Base-by-base conservation (phyloP, 805 yeast species). In the Cyberlindnera euphorbiae region DNA sequence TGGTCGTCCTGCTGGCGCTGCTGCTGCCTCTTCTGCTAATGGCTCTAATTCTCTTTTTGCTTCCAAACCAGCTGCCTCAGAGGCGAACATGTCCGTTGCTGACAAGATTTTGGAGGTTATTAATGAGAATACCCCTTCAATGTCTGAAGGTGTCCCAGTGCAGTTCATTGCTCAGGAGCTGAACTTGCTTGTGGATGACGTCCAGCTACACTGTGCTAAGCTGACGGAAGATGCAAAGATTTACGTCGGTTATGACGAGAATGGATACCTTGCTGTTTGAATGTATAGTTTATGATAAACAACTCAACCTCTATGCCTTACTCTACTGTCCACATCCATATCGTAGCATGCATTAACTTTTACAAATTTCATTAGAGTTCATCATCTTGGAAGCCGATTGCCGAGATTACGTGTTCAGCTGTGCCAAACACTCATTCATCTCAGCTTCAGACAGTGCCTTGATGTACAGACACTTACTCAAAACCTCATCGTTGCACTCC, bases 401-500 rank as follows among this genome's bases (percentile, higher is more conserved):
- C n/a, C n/a, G n/a, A n/a, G n/a, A n/a, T n/a, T n/a, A n/a, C n/a
- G n/a, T n/a, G n/a, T 15, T 12, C 21, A 30, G 26, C 30, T 35
- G 32, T n/a, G 35, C 30, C 26, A 55, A 41, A 38, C 74, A 67
- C n/a, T 47, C 50, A 10, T 54, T 53, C 79, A 81, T 79, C 56
- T 86, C 95, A 17, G 77, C 82, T 46, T 79, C 86, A 26, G 80
- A 75, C 35, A 85, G 62, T 6, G 88, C 71, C 45, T 79, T 78
- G 45, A 88, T 75, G 60, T 88, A 88, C 24, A 88, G 71, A 59
- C 97, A 89, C 55, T 82, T 86, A 37, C 95, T 79, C 43, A 90
- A 56, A 16, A 88, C 56, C 33, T 85, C 89, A 10, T 74, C 70
- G 34, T 82, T 68, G 3, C 67, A 60, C 32, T 66, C 58, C 34